These are phyloP conservation scores for Priceomyces carsonii DNA, from an alignment of 805 yeast genomes.

Conservation along the genomic window DNA sequence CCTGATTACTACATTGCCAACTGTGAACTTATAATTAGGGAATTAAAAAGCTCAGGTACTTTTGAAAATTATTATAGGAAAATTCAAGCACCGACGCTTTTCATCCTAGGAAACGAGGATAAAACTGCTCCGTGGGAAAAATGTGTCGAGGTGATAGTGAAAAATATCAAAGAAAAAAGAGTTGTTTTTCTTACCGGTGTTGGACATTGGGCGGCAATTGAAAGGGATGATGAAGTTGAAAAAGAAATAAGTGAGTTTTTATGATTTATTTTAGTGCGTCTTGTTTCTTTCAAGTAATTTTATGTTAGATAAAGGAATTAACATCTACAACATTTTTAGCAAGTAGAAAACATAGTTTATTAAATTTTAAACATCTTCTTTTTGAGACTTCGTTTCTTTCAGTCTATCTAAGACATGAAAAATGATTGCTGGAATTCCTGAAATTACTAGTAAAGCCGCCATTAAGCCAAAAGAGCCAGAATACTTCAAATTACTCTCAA, in stretches of 20 bases:
- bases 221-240: background rate
- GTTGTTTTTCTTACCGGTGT: background rate
- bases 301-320: too few relatives aligned
- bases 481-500: too few relatives aligned
- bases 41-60: background rate
- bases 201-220: background rate
- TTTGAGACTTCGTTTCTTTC: too few relatives aligned
- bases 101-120: background rate
- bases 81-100: background rate
- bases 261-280: too few relatives aligned
- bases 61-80: background rate
- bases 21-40: background rate
- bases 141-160: background rate
- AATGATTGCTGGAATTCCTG: constrained; percentile 6
- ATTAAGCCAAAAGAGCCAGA: constrained; percentile 9
- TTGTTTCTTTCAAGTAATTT: too few relatives aligned
- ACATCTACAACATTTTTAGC: too few relatives aligned
- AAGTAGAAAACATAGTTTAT: too few relatives aligned
- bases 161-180: background rate
- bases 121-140: background rate
- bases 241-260: too few relatives aligned
- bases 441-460: constrained; percentile 7
- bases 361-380: too few relatives aligned
- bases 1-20: background rate
- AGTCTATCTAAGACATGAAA: too few relatives aligned